These are phyloP conservation scores for Apiotrichum montevideense DNA, from an alignment of 1,284 basidiomycete species.

Conservation along the genomic window DNA sequence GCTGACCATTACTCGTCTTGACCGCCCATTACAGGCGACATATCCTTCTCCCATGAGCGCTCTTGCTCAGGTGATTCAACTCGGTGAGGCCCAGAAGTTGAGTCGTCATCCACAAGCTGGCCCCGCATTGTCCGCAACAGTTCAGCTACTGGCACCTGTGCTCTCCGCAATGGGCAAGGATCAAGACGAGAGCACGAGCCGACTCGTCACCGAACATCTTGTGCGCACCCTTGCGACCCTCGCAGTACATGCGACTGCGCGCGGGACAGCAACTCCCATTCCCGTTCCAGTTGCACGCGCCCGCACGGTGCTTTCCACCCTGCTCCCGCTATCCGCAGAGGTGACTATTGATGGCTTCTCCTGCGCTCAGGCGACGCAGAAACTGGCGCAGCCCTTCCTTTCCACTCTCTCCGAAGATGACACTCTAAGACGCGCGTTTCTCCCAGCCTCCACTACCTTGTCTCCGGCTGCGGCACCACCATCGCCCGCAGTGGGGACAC, in stretches of 20 bases:
- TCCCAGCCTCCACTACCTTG: neutral
- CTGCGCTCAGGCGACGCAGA: neutral
- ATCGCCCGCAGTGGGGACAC: neutral
- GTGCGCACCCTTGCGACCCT: constrained; percentile 7
- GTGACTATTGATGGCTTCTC: neutral
- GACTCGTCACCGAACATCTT: neutral
- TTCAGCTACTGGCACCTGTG: neutral
- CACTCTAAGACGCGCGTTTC: constrained; percentile 1
- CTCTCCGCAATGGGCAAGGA: neutral
- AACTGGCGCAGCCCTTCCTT: constrained; percentile 4
- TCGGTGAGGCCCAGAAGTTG: constrained; percentile 1
- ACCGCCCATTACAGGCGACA: neutral
- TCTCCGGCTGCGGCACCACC: neutral
- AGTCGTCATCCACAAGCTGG: constrained; percentile 6
- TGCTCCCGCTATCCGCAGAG: constrained; percentile 1
- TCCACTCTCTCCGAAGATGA: neutral
- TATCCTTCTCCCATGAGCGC: constrained; percentile 2
- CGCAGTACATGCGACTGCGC: constrained; percentile 4
- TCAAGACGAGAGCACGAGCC: neutral
- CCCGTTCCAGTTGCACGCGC: constrained; percentile 1
- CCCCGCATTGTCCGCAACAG: neutral
- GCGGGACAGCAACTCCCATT: constrained; percentile 1
- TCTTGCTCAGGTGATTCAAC: neutral
- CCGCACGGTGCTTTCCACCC: neutral
- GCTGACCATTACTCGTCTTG: neutral